Base-by-base conservation (phyloP, 352 stramenopile species). In the Pythium apleroticum region DNA sequence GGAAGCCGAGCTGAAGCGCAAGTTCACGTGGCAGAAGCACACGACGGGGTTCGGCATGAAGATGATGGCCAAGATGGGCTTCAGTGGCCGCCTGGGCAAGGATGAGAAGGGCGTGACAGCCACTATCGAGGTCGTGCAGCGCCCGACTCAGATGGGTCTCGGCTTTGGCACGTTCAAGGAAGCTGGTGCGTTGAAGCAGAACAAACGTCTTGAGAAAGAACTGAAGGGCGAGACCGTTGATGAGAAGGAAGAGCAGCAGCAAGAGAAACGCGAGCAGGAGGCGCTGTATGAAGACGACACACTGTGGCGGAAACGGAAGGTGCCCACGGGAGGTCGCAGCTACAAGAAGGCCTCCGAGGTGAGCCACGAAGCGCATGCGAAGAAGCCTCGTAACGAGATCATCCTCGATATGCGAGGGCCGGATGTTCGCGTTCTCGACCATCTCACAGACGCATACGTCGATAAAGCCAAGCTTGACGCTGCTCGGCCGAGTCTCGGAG, bases 1-100 rank as follows among this genome's bases (percentile, higher is more conserved):
- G 19, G 63, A 72, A 37, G 55, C 60, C 0, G 62, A 73, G 46
- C 15, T 73, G 52, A 64, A 68, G 60, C 59, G 68, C 54, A 82
- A 72, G 39, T 87, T 77, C 58, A 55, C 71, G 37, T 99, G 96
- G 96, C 88, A 98, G 80, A 98, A 98, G 73, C 96, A 99, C 77
- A 98, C 95, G 17, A 98, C 97, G 65, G 96, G 95, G 25, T 98
- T 99, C 64, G 96, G 95, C 12, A 89, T 94, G 60, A 98, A 98
- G 74, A 90, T 99, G 74, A 74, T 99, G 54, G 71, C 88, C 25
- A 99, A 98, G 74, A 98, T 99, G 93, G 96, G 96, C 45, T 99
- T 98, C 67, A 91, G 78, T 19, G 95, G 95, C 15, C 93, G 95
- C 20, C 72, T 99, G 25, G 95, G 95, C 27, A 97, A 96, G 66